phyloP scores from a whole-genome alignment of 495 filamentous ascomycete genomes.

The Achaetomiella virescens region DNA sequence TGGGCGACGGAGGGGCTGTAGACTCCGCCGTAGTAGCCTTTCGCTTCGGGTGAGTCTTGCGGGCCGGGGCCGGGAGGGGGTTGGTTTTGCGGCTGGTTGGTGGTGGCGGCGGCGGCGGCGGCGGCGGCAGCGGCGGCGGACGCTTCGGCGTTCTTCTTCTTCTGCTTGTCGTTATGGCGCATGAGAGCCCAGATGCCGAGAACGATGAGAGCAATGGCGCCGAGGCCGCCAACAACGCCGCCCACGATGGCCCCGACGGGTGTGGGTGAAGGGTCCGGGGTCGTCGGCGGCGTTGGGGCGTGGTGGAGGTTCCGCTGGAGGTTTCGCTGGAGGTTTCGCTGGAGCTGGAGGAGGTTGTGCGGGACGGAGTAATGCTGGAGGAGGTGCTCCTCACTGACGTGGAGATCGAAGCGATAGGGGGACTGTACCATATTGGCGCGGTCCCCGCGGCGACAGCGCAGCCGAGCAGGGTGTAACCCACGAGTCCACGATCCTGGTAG shows the following conservation, averaged over 20 bases:
- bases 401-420: slow-evolving; percentile 1
- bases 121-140: neutral
- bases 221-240: slow-evolving; percentile 13
- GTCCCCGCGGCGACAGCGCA: slow-evolving; percentile 28
- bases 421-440: slow-evolving; percentile 21
- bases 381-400: neutral
- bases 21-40: too few species aligned
- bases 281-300: neutral
- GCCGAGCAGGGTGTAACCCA: slow-evolving; percentile 22
- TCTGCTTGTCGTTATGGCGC: slow-evolving; percentile 4
- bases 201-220: slow-evolving; percentile 7
- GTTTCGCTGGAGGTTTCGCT: neutral
- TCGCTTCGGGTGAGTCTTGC: too few species aligned
- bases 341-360: neutral
- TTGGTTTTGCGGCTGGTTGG: neutral
- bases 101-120: too few species aligned
- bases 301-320: neutral
- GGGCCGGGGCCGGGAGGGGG: neutral
- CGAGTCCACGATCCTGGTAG: slow-evolving; percentile 11
- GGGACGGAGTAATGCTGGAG: too few species aligned
- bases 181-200: slow-evolving; percentile 1
- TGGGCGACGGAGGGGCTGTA: too few species aligned
- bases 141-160: neutral
- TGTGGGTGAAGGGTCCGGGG: slow-evolving; percentile 5
- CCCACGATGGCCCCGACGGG: slow-evolving; percentile 15